Conservation (phyloP, 2,329 filamentous ascomycete genomes). For the Pseudogymnoascus sp. region DNA sequence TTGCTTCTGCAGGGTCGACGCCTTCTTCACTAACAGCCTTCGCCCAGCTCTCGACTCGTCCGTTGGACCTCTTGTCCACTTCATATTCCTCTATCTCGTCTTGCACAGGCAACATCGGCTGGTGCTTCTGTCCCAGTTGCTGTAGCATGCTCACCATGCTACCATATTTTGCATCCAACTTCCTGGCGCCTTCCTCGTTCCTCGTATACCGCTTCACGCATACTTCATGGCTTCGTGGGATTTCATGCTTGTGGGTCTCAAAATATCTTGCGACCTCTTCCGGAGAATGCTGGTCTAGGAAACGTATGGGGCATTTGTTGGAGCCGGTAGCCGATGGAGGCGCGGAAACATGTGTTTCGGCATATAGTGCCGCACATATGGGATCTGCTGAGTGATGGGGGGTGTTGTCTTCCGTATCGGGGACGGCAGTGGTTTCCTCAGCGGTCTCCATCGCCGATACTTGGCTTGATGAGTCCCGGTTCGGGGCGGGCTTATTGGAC, state of each 20-base stretch:
- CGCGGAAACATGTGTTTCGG: slow-evolving; percentile 42
- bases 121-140: slow-evolving; percentile 78
- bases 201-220: slow-evolving; percentile 85
- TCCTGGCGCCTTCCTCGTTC: slow-evolving; percentile 75
- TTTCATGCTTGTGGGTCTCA: slow-evolving; percentile 89
- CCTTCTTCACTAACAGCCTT: slow-evolving; percentile 60
- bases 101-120: slow-evolving; percentile 68
- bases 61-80: slow-evolving; percentile 49
- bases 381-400: slow-evolving; percentile 49
- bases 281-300: slow-evolving; percentile 82
- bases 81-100: slow-evolving; percentile 35
- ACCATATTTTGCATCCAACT: slow-evolving; percentile 82
- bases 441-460: slow-evolving; percentile 19
- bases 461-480: slow-evolving; percentile 20
- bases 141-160: slow-evolving; percentile 92
- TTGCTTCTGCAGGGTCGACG: slow-evolving; percentile 32
- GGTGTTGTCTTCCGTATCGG: slow-evolving; percentile 33
- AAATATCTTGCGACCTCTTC: slow-evolving; percentile 92
- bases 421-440: slow-evolving; percentile 13
- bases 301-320: slow-evolving; percentile 83
- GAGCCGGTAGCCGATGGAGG: slow-evolving; percentile 43
- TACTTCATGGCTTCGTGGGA: slow-evolving; percentile 87
- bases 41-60: slow-evolving; percentile 80
- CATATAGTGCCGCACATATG: slow-evolving; percentile 57
- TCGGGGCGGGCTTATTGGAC: slow-evolving; percentile 14